Base-by-base conservation (phyloP, 169 alveolate genomes). In the Nephromyces sp. region DNA sequence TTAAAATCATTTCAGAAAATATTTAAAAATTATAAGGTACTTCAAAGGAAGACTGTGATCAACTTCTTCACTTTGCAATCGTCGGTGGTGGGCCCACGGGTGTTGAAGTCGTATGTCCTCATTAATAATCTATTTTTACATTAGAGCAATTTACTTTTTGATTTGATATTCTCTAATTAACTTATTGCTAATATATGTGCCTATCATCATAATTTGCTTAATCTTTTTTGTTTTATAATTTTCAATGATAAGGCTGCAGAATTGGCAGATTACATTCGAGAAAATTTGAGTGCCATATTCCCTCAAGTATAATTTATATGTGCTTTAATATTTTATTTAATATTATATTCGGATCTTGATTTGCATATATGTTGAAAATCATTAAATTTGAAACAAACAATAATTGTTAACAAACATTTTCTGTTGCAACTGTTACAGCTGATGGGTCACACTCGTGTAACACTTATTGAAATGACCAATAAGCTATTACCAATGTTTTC, bases 61-160 rank as follows among this genome's bases (percentile, higher is more conserved):
- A 73, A 0, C 69, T 78, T 5, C 72, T 78, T 28, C 84, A 78
- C 74, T 78, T 78, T 34, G 84, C 72, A 0, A 73, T 78, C 32
- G 81, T 78, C n/a, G 84, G 81, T 27, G 82, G 82, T 1, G 84
- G 84, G 31, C 84, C 84, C 24, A 78, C 84, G 2, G 84, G 84
- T 1, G 84, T 78, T 15, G 84, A 78, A 61, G 57, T 43, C 25
- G 57, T 43, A 43, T 15, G 25, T n/a, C 15, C 15, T 15, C 57
- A n/a, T 43, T 15, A 43, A 43, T 43, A 15, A 15, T 15, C 15
- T 43, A 15, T 43, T 43, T 43, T 43, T n/a, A n/a, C n/a, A n/a
- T n/a, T n/a, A n/a, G n/a, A n/a, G n/a, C n/a, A n/a, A n/a, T n/a
- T n/a, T n/a, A n/a, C n/a, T n/a, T n/a, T n/a, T n/a, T n/a, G n/a